Percentiles rank a stretch among this genome's conserved stretches.
These are phyloP conservation scores for Citrus trifoliata DNA, from an alignment of 345 rosid genomes.

Conservation along the genomic window DNA sequence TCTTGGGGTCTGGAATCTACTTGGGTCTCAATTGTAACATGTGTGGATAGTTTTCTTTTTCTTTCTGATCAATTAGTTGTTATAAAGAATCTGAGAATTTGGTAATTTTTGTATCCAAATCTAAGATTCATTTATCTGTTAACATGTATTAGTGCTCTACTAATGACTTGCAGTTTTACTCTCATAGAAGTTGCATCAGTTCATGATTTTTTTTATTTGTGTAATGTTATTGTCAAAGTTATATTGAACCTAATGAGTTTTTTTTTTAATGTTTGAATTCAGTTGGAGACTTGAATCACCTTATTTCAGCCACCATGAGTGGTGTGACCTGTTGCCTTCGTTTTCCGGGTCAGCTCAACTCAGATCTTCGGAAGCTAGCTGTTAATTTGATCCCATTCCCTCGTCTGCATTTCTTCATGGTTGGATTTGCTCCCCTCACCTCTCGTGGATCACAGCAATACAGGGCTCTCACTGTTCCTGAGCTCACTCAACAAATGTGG, in stretches of 20 bases:
- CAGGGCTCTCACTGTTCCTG: slow-evolving; percentile 70
- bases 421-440: slow-evolving; percentile 70
- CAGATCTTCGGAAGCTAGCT: slow-evolving; percentile 71
- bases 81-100: not conserved
- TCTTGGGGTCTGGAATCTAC: not conserved
- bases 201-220: not conserved
- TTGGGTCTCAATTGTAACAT: not conserved
- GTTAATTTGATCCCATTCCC: slow-evolving; percentile 76
- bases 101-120: not conserved
- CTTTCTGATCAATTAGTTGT: not conserved
- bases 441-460: slow-evolving; percentile 78
- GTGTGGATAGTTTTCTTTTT: not conserved
- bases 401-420: slow-evolving; percentile 76
- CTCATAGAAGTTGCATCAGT: not conserved
- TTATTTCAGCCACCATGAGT: slow-evolving; percentile 79
- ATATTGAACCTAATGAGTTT: not conserved
- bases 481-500: slow-evolving; percentile 63
- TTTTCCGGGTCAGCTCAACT: slow-evolving; percentile 76
- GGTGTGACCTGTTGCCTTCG: slow-evolving; percentile 78
- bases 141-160: not conserved
- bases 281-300: slow-evolving; percentile 78
- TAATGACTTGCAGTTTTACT: not conserved
- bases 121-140: too few relatives aligned
- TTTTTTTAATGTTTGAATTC: not conserved
- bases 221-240: not conserved